A percentile compares a stretch with the other conserved stretches of the same genome.
Evolutionary conservation across 495 filamentous ascomycete genomes (phyloP).

Genomic region (Penicillium paxilli): DNA sequence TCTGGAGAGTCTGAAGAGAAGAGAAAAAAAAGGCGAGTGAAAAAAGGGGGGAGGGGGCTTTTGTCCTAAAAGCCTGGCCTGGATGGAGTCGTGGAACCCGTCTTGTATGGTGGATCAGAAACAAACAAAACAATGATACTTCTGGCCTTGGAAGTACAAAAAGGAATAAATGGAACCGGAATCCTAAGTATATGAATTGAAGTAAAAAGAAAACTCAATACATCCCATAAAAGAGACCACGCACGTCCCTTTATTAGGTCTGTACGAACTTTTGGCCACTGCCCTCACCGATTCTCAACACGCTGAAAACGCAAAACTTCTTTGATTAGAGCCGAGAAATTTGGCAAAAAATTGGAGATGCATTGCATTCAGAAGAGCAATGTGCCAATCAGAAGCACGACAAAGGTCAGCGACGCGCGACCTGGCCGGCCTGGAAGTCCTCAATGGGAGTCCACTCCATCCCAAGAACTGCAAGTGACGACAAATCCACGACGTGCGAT

Average conservation of each 20-base stretch:
- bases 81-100: slow-evolving; percentile 1
- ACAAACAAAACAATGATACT: not conserved
- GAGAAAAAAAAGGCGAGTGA: not conserved
- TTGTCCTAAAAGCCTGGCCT: not conserved
- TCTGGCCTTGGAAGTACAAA: not conserved
- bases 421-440: not conserved
- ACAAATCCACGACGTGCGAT: slow-evolving; percentile 8
- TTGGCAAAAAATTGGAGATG: slow-evolving; percentile 10
- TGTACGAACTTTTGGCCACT: not conserved
- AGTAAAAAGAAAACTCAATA: not conserved
- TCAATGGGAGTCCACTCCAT: not conserved
- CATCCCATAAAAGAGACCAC: not conserved
- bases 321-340: slow-evolving; percentile 7
- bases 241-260: not conserved
- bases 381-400: slow-evolving; percentile 14
- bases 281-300: not conserved
- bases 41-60: not conserved
- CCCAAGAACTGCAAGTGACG: not conserved
- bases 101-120: not conserved
- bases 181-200: not conserved
- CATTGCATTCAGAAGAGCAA: not conserved
- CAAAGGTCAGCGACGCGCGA: slow-evolving; percentile 21
- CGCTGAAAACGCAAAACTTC: slow-evolving; percentile 1
- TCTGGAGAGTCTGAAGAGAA: not conserved
- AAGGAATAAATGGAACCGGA: not conserved